A percentile compares a stretch with the other conserved stretches of the same genome.
phyloP scores from a whole-genome alignment of 2,329 filamentous ascomycete genomes.

The Diaporthe citriasiana region DNA sequence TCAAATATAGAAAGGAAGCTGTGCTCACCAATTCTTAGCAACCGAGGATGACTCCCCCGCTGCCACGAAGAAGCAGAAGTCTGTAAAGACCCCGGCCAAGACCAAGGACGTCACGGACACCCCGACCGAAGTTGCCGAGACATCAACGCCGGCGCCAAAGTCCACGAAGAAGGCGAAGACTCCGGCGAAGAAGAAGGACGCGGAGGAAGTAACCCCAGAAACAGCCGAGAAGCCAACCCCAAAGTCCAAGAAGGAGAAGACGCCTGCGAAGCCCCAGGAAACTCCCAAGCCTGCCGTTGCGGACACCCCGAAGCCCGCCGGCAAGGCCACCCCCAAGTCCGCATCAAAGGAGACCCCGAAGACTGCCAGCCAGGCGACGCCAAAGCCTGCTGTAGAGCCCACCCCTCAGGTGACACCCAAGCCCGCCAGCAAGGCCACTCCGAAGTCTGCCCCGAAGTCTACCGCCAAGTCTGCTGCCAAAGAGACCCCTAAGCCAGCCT shows the following conservation, averaged over 20 bases:
- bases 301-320: constrained; percentile 28
- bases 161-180: constrained; percentile 39
- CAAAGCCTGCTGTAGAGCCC: background rate
- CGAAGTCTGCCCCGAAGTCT: constrained; percentile 29
- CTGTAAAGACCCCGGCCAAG: constrained; percentile 37
- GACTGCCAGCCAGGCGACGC: background rate
- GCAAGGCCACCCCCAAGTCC: constrained; percentile 32
- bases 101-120: constrained; percentile 25
- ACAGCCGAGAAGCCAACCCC: constrained; percentile 26
- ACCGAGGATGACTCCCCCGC: constrained; percentile 40
- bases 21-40: constrained; percentile 25
- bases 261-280: constrained; percentile 37
- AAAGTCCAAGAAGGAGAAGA: constrained; percentile 41
- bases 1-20: background rate
- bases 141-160: constrained; percentile 34
- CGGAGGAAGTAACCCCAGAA: constrained; percentile 1
- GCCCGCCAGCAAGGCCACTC: constrained; percentile 10
- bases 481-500: constrained; percentile 9
- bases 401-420: constrained; percentile 21
- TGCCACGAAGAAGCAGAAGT: constrained; percentile 41
- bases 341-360: constrained; percentile 24
- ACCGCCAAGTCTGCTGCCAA: constrained; percentile 14
- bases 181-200: constrained; percentile 32
- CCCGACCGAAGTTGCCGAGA: constrained; percentile 15
- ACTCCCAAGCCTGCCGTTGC: constrained; percentile 12